Evolutionary conservation across 1,139 yeast species (phyloP).

Genomic region (Chernovozyma aurita): DNA sequence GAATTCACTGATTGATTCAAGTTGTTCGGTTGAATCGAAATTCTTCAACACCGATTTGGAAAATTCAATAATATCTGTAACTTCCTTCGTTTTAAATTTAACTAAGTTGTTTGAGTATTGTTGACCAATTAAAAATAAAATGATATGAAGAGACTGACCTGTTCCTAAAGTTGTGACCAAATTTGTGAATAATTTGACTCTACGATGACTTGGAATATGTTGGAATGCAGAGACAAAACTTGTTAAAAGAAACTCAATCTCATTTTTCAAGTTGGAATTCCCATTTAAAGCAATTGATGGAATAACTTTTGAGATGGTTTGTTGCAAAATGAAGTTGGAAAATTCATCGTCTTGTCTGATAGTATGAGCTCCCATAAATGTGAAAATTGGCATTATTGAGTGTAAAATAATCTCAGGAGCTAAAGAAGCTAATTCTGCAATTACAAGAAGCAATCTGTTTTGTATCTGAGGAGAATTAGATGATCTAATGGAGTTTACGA

Average conservation of each 20-base stretch:
- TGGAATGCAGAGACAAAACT: slow-evolving; percentile 91
- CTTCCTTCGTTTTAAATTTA: slow-evolving; percentile 51
- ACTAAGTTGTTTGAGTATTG: slow-evolving; percentile 46
- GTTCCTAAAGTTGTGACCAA: slow-evolving; percentile 76
- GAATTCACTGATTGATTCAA: slow-evolving; percentile 54
- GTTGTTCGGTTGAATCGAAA: slow-evolving; percentile 66
- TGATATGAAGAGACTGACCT: slow-evolving; percentile 60
- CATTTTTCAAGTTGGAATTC: slow-evolving; percentile 48
- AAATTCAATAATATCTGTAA: slow-evolving; percentile 66
- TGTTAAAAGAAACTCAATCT: slow-evolving; percentile 77
- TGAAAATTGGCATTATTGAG: slow-evolving; percentile 97
- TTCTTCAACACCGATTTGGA: slow-evolving; percentile 62
- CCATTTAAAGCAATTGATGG: slow-evolving; percentile 80
- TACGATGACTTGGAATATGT: slow-evolving; percentile 94
- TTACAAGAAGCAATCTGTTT: slow-evolving; percentile 75
- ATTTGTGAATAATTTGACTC: slow-evolving; percentile 78
- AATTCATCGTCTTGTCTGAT: slow-evolving; percentile 95
- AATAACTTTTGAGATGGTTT: slow-evolving; percentile 82
- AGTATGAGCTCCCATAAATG: slow-evolving; percentile 98
- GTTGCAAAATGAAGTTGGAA: slow-evolving; percentile 87
- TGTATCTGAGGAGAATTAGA: slow-evolving; percentile 94
- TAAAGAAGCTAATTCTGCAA: slow-evolving; percentile 81
- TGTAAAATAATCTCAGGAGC: slow-evolving; percentile 91
- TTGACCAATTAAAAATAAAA: slow-evolving; percentile 75
- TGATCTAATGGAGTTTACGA: slow-evolving; percentile 85